These are phyloP conservation scores for Penicillium capsulatum DNA, from an alignment of 2,329 filamentous ascomycete genomes.

Conservation along the genomic window DNA sequence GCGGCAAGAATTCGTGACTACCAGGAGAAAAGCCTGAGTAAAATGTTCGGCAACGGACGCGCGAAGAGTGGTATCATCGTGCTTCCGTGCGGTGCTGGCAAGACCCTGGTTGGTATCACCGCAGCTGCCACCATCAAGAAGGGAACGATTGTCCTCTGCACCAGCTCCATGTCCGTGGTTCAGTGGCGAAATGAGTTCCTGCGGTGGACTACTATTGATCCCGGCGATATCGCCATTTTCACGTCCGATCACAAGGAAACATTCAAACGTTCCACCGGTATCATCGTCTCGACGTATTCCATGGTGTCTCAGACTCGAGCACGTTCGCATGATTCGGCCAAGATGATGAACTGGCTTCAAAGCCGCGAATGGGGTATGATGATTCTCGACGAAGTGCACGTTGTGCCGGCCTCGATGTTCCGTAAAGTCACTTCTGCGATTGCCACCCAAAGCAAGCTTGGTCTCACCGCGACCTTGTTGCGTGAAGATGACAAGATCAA, in stretches of 20 bases:
- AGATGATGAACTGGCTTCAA: conserved; percentile 95
- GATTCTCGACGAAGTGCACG: conserved; percentile 96
- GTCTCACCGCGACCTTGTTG: conserved; percentile 86
- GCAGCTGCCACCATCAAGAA: conserved; percentile 98
- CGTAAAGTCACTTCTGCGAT: conserved; percentile 88
- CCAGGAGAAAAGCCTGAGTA: conserved; percentile 94
- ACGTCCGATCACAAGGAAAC: conserved; percentile 86
- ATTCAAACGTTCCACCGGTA: conserved; percentile 84
- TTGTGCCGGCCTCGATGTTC: conserved; percentile 95
- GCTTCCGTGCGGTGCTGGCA: conserved; percentile 90
- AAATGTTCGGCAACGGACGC: conserved; percentile 98
- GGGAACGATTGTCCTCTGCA: conserved; percentile 89
- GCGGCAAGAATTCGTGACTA: conserved; percentile 49
- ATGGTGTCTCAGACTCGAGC: conserved; percentile 95
- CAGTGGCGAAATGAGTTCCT: conserved; percentile 97
- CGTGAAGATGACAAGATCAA: conserved; percentile 98
- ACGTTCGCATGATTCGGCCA: conserved; percentile 85
- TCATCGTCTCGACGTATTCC: conserved; percentile 95
- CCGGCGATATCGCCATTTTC: conserved; percentile 89
- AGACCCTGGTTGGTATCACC: conserved; percentile 96
- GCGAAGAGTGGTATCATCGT: conserved; percentile 98
- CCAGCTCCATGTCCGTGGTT: conserved; percentile 94
- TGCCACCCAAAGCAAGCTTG: conserved; percentile 91
- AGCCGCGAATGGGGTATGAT: conserved; percentile 93
- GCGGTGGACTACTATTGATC: conserved; percentile 98